phyloP scores from a whole-genome alignment of 805 yeast species.

The Lipomyces yamadae region DNA sequence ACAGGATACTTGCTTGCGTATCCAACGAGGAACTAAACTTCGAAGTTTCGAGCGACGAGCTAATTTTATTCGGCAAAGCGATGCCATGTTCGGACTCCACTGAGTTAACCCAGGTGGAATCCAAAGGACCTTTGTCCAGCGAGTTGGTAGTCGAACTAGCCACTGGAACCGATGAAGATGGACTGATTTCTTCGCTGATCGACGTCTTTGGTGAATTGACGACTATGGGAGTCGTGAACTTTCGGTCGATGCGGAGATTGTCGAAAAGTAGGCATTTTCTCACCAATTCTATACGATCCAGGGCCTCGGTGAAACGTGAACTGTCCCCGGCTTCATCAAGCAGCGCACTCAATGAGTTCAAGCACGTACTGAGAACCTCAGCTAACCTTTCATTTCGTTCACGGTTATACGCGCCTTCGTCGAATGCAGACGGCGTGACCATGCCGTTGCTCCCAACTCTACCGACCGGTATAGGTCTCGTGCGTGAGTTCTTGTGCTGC shows the following conservation, averaged over 20 bases:
- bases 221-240: conserved; percentile 16
- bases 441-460: conserved; percentile 1
- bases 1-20: background rate
- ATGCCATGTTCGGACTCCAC: background rate
- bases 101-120: background rate
- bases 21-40: background rate
- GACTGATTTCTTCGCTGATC: background rate
- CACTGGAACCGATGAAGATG: background rate
- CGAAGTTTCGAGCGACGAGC: background rate
- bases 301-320: conserved; percentile 14
- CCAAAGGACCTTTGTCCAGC: background rate
- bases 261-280: conserved; percentile 31
- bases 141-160: background rate
- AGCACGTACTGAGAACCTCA: conserved; percentile 16
- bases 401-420: conserved; percentile 23
- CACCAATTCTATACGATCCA: conserved; percentile 29
- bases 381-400: conserved; percentile 32
- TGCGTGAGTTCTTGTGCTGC: conserved; percentile 5
- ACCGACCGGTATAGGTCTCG: background rate
- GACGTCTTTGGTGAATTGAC: background rate
- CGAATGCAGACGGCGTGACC: conserved; percentile 16
- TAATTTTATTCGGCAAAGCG: background rate
- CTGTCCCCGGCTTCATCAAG: background rate
- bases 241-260: conserved; percentile 20
- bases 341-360: conserved; percentile 9